Percentiles rank a stretch among this genome's conserved stretches.
phyloP scores from a whole-genome alignment of 192 early-diverging fungal genomes.

The Cladochytrium replicatum region DNA sequence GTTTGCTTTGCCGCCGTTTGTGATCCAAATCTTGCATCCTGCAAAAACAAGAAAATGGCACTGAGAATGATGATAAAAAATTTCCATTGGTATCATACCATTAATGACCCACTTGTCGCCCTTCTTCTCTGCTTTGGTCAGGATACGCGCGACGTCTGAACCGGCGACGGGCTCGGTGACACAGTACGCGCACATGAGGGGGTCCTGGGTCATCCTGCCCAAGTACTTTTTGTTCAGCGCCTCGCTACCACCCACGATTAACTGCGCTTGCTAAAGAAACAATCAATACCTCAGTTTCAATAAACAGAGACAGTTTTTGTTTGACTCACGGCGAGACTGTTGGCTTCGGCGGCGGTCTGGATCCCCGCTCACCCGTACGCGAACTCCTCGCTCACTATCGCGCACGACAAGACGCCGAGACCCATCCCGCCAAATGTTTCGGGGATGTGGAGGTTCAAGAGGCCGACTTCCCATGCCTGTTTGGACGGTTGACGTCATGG shows the following conservation, averaged over 20 bases:
- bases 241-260: conserved; percentile 79
- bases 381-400: conserved; percentile 83
- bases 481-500: conserved; percentile 15
- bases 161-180: conserved; percentile 47
- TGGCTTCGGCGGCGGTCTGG: conserved; percentile 96
- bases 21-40: conserved; percentile 98
- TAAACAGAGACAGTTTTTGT: background rate
- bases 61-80: no score
- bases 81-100: no score
- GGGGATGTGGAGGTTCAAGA: conserved; percentile 87
- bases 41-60: no score
- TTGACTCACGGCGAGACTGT: conserved; percentile 56
- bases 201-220: conserved; percentile 91
- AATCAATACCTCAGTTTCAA: background rate
- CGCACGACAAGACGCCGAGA: conserved; percentile 77
- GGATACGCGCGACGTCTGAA: conserved; percentile 68
- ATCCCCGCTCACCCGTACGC: conserved; percentile 92
- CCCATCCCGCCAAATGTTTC: conserved; percentile 76
- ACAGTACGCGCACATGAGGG: conserved; percentile 90
- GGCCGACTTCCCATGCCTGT: conserved; percentile 86
- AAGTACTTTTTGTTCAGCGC: conserved; percentile 93
- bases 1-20: conserved; percentile 92
- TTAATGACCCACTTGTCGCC: conserved; percentile 83
- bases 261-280: conserved; percentile 57
- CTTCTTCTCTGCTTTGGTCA: conserved; percentile 68